phyloP scores from a whole-genome alignment of 2,329 filamentous ascomycete genomes.

The Harringtonia aguacate region DNA sequence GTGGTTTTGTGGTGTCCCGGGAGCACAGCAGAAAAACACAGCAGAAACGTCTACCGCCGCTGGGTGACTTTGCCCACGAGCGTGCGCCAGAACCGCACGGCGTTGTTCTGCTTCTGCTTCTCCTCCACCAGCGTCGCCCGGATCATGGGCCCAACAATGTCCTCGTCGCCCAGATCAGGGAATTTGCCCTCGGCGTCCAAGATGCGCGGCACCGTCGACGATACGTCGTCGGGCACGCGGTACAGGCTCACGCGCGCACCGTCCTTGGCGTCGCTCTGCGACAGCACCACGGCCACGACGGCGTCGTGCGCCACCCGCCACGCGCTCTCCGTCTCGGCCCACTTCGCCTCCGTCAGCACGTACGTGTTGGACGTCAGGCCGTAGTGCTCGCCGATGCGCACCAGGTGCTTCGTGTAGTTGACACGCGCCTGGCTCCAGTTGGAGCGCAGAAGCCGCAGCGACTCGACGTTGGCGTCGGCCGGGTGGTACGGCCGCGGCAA shows the following conservation, averaged over 20 bases:
- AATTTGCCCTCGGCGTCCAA: conserved; percentile 75
- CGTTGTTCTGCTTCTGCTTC: conserved; percentile 27
- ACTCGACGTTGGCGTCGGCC: conserved; percentile 44
- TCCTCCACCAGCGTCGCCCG: conserved; percentile 28
- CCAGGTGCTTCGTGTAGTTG: conserved; percentile 84
- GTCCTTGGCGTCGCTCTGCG: conserved; percentile 16
- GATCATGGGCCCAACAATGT: conserved; percentile 89
- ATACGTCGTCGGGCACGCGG: conserved; percentile 39
- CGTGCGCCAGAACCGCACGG: conserved; percentile 32
- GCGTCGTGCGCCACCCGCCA: conserved; percentile 65
- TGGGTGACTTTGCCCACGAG: conserved; percentile 33
- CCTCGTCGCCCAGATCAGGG: conserved; percentile 75
- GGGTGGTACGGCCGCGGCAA: conserved; percentile 70
- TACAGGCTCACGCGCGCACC: conserved; percentile 21
- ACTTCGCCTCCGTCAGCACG: conserved; percentile 76
- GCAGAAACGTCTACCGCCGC: conserved; percentile 14
- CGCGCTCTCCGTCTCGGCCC: conserved; percentile 64
- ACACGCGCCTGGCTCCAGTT: conserved; percentile 77
- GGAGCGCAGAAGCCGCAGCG: conserved; percentile 52
- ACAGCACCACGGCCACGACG: conserved; percentile 43
- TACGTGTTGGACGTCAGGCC: conserved; percentile 84
- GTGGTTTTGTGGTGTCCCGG: too few species aligned
- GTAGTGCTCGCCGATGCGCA: conserved; percentile 82
- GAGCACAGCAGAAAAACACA: not conserved
- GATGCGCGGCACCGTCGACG: conserved; percentile 57